phyloP scores from a whole-genome alignment of 129 eudicot genomes.

The Pulicaria dysenterica region DNA sequence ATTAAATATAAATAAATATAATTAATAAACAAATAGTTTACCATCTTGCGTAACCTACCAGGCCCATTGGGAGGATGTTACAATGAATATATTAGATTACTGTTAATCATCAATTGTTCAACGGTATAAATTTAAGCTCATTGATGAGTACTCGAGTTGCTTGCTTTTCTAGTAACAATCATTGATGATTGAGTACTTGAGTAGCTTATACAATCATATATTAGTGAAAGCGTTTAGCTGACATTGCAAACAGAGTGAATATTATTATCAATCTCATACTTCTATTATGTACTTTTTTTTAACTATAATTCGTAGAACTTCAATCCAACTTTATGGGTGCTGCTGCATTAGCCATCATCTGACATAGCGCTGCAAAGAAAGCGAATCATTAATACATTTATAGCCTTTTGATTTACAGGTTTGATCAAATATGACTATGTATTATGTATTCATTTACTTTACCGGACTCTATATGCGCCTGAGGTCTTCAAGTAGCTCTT shows the following conservation, averaged over 20 bases:
- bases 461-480: slow-evolving; percentile 66
- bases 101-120: too few relatives aligned
- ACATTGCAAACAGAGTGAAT: background rate
- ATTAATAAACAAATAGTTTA: too few relatives aligned
- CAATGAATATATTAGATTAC: too few relatives aligned
- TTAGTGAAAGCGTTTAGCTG: background rate
- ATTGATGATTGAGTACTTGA: background rate
- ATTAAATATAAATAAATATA: too few relatives aligned
- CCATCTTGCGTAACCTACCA: too few relatives aligned
- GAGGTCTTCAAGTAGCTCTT: slow-evolving; percentile 63
- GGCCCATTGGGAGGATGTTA: too few relatives aligned
- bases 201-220: background rate
- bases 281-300: slow-evolving; percentile 16
- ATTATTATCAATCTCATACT: slow-evolving; percentile 10
- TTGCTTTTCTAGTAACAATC: background rate
- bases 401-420: background rate
- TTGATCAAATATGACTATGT: background rate
- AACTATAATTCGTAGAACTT: slow-evolving; percentile 4
- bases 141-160: too few relatives aligned
- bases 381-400: background rate
- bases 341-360: too few relatives aligned
- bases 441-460: background rate
- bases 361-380: background rate
- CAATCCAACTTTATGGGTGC: background rate
- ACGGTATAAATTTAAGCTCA: too few relatives aligned